Evolutionary conservation across 495 filamentous ascomycete genomes (phyloP).

Genomic region (Glarea lozoyensis): DNA sequence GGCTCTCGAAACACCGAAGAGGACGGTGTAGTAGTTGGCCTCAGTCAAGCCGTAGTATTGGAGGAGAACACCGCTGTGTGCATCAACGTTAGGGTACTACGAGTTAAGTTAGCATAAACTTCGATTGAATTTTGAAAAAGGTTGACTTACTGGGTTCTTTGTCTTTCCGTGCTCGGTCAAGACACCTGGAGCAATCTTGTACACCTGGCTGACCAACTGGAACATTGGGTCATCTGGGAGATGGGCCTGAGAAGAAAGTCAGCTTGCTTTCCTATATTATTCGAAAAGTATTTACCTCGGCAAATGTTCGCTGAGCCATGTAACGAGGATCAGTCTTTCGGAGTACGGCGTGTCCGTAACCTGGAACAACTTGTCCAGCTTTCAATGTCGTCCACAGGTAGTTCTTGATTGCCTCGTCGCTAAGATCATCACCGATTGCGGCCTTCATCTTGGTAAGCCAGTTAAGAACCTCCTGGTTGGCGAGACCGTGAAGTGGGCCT

Average conservation of each 20-base stretch:
- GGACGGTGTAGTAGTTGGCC: constrained; percentile 98
- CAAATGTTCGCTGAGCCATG: constrained; percentile 93
- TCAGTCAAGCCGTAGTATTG: constrained; percentile 99
- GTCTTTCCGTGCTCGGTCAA: constrained; percentile 99
- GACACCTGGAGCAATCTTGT: constrained; percentile 97
- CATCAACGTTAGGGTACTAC: constrained; percentile 58
- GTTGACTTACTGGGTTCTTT: constrained; percentile 82
- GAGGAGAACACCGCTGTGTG: constrained; percentile 94
- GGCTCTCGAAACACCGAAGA: constrained; percentile 96
- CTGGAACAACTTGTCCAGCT: constrained; percentile 87
- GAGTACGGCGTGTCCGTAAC: constrained; percentile 97
- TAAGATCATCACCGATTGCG: constrained; percentile 83
- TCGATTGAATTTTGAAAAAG: too few species aligned
- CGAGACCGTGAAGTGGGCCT: constrained; percentile 95
- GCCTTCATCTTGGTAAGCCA: constrained; percentile 99
- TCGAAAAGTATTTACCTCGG: constrained; percentile 44
- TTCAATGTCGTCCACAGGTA: constrained; percentile 98
- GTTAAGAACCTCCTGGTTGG: constrained; percentile 98
- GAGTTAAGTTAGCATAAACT: too few species aligned
- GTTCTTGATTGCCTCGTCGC: constrained; percentile 89
- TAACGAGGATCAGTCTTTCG: constrained; percentile 99
- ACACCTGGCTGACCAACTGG: constrained; percentile 98
- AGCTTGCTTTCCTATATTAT: background rate
- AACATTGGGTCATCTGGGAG: constrained; percentile 86
- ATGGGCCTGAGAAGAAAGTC: background rate